A percentile compares a stretch with the other conserved stretches of the same genome.
Conservation (phyloP, 352 stramenopile species). For the Phytophthora pluvialis region DNA sequence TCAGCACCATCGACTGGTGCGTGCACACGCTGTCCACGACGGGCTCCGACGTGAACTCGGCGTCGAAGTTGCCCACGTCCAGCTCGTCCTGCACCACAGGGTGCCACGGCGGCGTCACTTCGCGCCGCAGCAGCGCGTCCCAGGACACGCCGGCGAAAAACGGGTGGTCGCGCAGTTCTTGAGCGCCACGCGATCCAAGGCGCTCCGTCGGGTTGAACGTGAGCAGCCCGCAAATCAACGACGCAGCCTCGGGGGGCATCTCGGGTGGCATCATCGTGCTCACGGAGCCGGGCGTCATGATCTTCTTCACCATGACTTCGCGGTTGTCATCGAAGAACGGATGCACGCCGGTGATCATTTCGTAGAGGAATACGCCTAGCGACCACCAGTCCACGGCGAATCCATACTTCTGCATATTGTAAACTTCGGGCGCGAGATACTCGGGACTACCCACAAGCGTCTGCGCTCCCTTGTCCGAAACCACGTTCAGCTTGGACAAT, state of each 20-base stretch:
- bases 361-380: slow-evolving; percentile 89
- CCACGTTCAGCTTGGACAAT: slow-evolving; percentile 78
- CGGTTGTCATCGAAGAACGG: slow-evolving; percentile 91
- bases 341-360: slow-evolving; percentile 91
- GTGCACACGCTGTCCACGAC: slow-evolving; percentile 82
- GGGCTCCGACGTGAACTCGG: slow-evolving; percentile 75
- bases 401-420: slow-evolving; percentile 74
- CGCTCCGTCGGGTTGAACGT: slow-evolving; percentile 76
- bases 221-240: slow-evolving; percentile 79
- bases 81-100: slow-evolving; percentile 72
- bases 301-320: slow-evolving; percentile 87
- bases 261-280: slow-evolving; percentile 61
- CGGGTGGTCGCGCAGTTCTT: slow-evolving; percentile 81
- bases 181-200: slow-evolving; percentile 60
- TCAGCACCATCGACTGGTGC: slow-evolving; percentile 66
- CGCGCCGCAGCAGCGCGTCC: slow-evolving; percentile 73
- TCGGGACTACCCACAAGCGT: slow-evolving; percentile 86
- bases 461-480: slow-evolving; percentile 71
- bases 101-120: slow-evolving; percentile 65
- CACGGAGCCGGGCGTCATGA: slow-evolving; percentile 77
- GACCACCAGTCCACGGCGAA: slow-evolving; percentile 94
- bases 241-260: slow-evolving; percentile 75
- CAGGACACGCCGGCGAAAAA: slow-evolving; percentile 90
- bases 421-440: slow-evolving; percentile 91
- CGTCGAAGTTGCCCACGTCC: slow-evolving; percentile 82